Conservation (phyloP, 495 filamentous ascomycete genomes). For the Aspergillus bertholletiae region DNA sequence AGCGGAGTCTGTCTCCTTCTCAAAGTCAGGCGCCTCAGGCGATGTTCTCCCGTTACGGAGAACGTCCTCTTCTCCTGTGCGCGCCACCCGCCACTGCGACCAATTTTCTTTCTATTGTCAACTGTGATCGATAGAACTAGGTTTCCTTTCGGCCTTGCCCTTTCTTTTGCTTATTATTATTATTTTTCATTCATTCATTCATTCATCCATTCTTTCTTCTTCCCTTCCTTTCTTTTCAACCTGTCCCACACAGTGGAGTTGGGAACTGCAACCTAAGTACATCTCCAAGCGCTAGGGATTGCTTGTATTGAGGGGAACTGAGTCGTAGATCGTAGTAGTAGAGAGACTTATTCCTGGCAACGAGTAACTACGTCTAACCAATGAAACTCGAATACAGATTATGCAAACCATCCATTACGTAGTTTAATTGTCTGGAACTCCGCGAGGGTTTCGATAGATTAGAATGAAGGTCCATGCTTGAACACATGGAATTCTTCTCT, state of each 20-base stretch:
- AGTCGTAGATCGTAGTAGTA: neutral
- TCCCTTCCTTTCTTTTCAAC: neutral
- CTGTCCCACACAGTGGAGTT: neutral
- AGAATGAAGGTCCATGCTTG: neutral
- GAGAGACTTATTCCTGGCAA: too few species aligned
- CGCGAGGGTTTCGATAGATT: neutral
- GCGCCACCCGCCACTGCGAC: neutral
- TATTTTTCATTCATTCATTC: too few species aligned
- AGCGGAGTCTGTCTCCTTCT: neutral
- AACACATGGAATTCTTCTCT: neutral
- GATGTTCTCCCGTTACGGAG: neutral
- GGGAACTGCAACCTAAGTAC: neutral
- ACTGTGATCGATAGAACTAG: neutral
- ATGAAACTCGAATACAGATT: neutral
- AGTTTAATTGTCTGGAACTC: neutral
- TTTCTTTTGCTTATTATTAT: neutral
- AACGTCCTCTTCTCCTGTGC: neutral
- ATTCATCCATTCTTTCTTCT: neutral
- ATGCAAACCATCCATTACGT: neutral
- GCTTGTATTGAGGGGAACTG: neutral
- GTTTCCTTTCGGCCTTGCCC: neutral
- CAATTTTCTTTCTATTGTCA: neutral
- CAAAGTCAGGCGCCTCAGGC: slow-evolving; percentile 2
- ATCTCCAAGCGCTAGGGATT: neutral
- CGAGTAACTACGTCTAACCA: too few species aligned